Evolutionary conservation across 805 yeast species (phyloP), one percentile per base, ranked within the genome.

Genomic region (Candida pseudofarinosa): DNA sequence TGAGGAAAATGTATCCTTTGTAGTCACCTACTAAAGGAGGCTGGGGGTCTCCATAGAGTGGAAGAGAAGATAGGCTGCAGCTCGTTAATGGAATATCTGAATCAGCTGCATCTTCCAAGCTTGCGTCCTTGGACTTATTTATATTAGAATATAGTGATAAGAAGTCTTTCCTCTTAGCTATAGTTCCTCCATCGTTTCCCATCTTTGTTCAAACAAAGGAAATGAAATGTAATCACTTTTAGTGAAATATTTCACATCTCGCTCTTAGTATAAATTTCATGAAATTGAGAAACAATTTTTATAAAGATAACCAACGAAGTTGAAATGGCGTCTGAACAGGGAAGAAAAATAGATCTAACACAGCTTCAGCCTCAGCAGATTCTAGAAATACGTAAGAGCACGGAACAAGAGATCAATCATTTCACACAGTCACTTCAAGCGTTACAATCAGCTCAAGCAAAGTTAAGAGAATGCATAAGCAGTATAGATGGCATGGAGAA

Each of bases 381-480:
- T 39, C 71, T 81, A 20, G 90, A 88, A 51, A 80, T 93, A 61
- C 85, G 93, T 53, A 83, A 82, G 51, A 86, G 84, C 55, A 75
- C 93, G 17, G 91, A 88, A 52, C 82, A 80, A 54, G 99, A 93
- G 59, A 70, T 90, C 33, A 87, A 86, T 53, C 96, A 90, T 56
- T 81, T 93, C 54, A 77, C 87, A 15, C 83, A 84, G 37, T 90
- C 98, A 0, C 75, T 85, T 45, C 84, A 81, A 51, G 96, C 97
- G 4, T 74, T 93, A 34, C 80, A 80, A 45, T 76, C 88, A 36
- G 98, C 98, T 2, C 86, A 83, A 56, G 65, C 75, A 39, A 90
- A 87, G 64, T 87, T 89, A 59, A 75, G 74, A 50, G 96, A 90
- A 51, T 91, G 97, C 62, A 74, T 81, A 14, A 71, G 71, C 33